Conservation (phyloP, 1,284 basidiomycete species). For the Marasmius oreades region DNA sequence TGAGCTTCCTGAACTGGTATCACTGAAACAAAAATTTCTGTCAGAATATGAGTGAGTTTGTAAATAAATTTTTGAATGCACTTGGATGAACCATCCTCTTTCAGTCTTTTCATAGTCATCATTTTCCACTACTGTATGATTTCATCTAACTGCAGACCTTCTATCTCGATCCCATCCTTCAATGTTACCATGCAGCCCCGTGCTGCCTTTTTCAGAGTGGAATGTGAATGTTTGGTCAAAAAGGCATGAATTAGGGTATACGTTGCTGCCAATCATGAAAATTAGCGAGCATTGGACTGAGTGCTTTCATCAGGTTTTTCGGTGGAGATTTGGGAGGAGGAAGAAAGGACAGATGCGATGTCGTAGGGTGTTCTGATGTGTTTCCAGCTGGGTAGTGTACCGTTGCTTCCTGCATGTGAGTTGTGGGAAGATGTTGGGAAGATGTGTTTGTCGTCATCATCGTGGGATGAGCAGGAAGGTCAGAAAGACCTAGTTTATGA, state of each 20-base stretch:
- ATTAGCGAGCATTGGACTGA: no score
- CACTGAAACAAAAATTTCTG: constrained; percentile 12
- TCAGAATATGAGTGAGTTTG: neutral
- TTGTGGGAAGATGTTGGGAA: no score
- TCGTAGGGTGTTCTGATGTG: no score
- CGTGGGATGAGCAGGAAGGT: no score
- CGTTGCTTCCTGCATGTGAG: no score
- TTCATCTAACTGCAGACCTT: constrained; percentile 55
- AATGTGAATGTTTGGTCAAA: constrained; percentile 55
- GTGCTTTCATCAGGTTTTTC: no score
- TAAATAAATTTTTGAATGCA: neutral
- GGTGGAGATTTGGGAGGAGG: no score
- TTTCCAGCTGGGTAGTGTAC: no score
- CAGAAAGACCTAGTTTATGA: no score
- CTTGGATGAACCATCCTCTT: constrained; percentile 18
- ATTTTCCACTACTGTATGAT: constrained; percentile 62
- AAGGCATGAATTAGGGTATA: constrained; percentile 75
- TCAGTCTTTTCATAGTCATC: constrained; percentile 21
- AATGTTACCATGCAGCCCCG: constrained; percentile 54
- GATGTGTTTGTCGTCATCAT: no score
- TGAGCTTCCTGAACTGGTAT: constrained; percentile 20
- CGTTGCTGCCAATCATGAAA: constrained; percentile 44
- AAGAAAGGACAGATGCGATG: no score
- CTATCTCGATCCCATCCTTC: constrained; percentile 44
- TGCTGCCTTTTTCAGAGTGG: constrained; percentile 64